A percentile compares a stretch with the other conserved stretches of the same genome.
phyloP scores from a whole-genome alignment of 129 eudicot species.

The Kitagawia praeruptora region DNA sequence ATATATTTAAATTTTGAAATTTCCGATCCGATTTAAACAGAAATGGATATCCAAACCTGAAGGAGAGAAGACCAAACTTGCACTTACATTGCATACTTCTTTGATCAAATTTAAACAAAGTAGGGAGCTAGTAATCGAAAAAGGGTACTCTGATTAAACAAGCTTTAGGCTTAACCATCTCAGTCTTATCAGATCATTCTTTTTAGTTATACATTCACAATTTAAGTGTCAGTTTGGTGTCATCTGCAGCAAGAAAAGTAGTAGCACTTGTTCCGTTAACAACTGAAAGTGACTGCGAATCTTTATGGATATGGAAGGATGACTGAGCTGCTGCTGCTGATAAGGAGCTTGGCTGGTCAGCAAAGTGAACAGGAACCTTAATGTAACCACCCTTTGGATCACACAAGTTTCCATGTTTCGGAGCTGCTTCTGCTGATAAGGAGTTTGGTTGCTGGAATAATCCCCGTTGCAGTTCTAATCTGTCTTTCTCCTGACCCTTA shows the following conservation, averaged over 20 bases:
- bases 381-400: constrained; percentile 1
- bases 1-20: too few relatives aligned
- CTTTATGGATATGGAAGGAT: neutral
- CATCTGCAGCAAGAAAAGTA: neutral
- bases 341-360: constrained; percentile 12
- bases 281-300: neutral
- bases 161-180: neutral
- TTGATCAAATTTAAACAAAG: too few relatives aligned
- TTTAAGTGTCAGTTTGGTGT: constrained; percentile 17
- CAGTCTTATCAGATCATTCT: too few relatives aligned
- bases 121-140: too few relatives aligned
- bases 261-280: neutral
- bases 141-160: neutral
- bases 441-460: neutral
- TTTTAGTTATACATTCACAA: neutral
- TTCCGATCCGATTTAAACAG: too few relatives aligned
- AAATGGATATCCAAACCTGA: too few relatives aligned
- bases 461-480: neutral
- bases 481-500: constrained; percentile 4
- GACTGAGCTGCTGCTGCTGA: constrained; percentile 1
- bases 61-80: too few relatives aligned
- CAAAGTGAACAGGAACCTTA: constrained; percentile 15
- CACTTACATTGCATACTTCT: too few relatives aligned
- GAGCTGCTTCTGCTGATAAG: neutral
- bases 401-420: neutral